These are phyloP conservation scores for Diversispora eburnea DNA, from an alignment of 192 early-diverging fungal genomes.

Conservation along the genomic window DNA sequence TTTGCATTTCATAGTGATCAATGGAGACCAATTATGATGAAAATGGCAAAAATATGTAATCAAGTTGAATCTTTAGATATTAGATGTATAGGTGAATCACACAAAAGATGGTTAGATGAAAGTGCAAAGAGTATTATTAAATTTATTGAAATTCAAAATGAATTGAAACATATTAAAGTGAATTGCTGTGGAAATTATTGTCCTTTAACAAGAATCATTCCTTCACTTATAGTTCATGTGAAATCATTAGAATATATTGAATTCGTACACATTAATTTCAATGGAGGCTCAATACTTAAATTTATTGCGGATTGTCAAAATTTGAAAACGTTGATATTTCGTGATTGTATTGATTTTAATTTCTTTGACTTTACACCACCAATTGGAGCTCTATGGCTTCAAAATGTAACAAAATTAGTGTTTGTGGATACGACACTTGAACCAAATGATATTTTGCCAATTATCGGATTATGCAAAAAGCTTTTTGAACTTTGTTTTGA, in stretches of 20 bases:
- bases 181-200: slow-evolving; percentile 17
- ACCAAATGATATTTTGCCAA: not conserved
- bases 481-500: not conserved
- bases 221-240: not conserved
- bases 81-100: slow-evolving; percentile 4
- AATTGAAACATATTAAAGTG: not conserved
- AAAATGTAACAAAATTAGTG: not conserved
- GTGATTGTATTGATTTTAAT: slow-evolving; percentile 12
- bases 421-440: slow-evolving; percentile 3
- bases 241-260: not conserved
- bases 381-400: not conserved
- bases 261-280: slow-evolving; percentile 9
- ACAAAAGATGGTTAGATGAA: not conserved
- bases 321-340: slow-evolving; percentile 4
- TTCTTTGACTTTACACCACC: not conserved
- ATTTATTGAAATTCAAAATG: not conserved
- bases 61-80: not conserved
- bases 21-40: not conserved
- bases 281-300: not conserved
- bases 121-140: not conserved
- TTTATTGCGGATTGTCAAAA: not conserved
- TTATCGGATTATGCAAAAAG: not conserved
- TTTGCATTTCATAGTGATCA: not conserved
- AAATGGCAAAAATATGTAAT: slow-evolving; percentile 3
- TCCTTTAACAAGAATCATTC: not conserved